A percentile compares a stretch with the other conserved stretches of the same genome.
These are phyloP conservation scores for Cicer yamashitae DNA, from an alignment of 306 rosid species.

Conservation along the genomic window DNA sequence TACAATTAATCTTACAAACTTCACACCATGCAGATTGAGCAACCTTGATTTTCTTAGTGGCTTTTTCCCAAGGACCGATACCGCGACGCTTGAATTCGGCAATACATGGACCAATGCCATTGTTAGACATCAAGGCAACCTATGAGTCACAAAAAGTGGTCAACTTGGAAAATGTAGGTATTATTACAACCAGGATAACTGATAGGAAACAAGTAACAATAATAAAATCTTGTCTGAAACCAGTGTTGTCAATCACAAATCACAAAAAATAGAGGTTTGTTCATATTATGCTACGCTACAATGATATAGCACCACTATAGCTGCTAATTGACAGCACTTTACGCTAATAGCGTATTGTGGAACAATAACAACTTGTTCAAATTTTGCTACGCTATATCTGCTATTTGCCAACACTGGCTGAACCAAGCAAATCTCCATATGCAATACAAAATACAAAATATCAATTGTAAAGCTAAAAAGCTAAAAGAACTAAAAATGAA, in stretches of 20 bases:
- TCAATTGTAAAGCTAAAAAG: slow-evolving; percentile 2
- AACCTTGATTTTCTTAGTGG: slow-evolving; percentile 53
- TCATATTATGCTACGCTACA: neutral
- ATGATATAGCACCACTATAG: neutral
- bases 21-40: slow-evolving; percentile 68
- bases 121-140: slow-evolving; percentile 57
- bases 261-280: neutral
- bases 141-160: slow-evolving; percentile 28
- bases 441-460: neutral
- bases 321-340: neutral
- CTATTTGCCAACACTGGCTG: neutral
- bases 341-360: no score
- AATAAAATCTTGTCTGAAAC: neutral
- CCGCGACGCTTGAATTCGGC: slow-evolving; percentile 53
- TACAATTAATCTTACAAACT: slow-evolving; percentile 66
- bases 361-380: no score
- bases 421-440: neutral
- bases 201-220: neutral
- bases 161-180: slow-evolving; percentile 18
- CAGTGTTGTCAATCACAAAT: neutral
- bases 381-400: neutral
- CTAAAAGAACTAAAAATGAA: neutral
- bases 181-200: neutral
- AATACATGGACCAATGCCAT: slow-evolving; percentile 51
- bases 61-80: slow-evolving; percentile 48